Base-by-base conservation (phyloP, 768 basidiomycete genomes). In the Floccularia luteovirens region DNA sequence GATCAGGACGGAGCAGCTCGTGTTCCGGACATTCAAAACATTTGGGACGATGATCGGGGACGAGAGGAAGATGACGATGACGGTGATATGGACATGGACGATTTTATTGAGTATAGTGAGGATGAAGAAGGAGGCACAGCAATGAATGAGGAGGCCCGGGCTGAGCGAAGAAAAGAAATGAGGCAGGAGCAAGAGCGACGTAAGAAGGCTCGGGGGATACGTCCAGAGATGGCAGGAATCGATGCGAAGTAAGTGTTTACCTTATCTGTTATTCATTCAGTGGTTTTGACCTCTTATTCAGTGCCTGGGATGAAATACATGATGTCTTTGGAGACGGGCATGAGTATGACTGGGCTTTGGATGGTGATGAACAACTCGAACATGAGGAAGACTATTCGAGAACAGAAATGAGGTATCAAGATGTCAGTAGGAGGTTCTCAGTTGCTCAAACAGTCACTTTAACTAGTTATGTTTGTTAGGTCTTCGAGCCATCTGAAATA, bases 401-500 rank as follows among this genome's bases (percentile, higher is more conserved):
- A 51, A 66, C 71, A 6, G 84, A 89, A 39, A 86, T 86, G 71
- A 83, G 74, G 55, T 90, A 90, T 51, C 79, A 83, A 46, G 91
- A 96, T 57, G 90, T 94, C 48, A 34, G 64, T 51, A 12, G 20
- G 24, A 40, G 41, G 23, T 43, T 43, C 51, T 28, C 36, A 24
- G 36, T 41, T 43, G 27, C 35, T 41, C 11, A 33, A 21, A 35
- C 25, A 34, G 40, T 31, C 36, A 41, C 34, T 38, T 43, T 44
- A 19, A 46, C 41, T 48, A 31, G 31, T 40, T 16, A 7, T 17
- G 32, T 6, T 6, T 24, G 36, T 10, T 50, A 98, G 92, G 90
- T 98, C 45, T 99, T 98, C 50, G 96, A 99, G 56, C 96, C 96
- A 0, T 87, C 93, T 8, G 92, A 97, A 66, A 98, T 99, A 55